Evolutionary conservation across 1,284 basidiomycete genomes (phyloP).

Genomic region (Moesziomyces antarcticus): DNA sequence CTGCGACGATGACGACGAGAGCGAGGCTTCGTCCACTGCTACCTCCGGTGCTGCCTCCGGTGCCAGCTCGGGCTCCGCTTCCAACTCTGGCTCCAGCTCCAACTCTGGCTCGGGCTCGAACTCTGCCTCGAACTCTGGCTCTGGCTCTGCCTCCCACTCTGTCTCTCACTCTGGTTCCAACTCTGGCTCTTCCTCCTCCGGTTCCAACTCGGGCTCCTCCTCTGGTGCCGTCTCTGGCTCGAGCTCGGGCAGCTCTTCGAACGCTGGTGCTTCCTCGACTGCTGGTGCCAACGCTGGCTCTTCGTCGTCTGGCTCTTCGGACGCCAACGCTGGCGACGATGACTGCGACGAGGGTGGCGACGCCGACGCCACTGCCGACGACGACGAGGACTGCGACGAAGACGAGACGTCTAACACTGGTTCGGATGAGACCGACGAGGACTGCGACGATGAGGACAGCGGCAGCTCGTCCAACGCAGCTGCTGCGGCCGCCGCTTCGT

Average conservation of each 20-base stretch:
- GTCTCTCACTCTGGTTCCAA: neutral
- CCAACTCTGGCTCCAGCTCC: constrained; percentile 12
- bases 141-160: constrained; percentile 6
- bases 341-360: constrained; percentile 26
- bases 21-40: constrained; percentile 10
- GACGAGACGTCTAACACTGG: constrained; percentile 3
- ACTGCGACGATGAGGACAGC: constrained; percentile 32
- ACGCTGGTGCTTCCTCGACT: constrained; percentile 10
- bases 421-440: constrained; percentile 9
- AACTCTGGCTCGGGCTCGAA: constrained; percentile 10
- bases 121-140: constrained; percentile 10
- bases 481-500: constrained; percentile 1
- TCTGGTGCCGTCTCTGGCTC: constrained; percentile 9
- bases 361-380: neutral
- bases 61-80: constrained; percentile 8
- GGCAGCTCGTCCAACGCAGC: constrained; percentile 15
- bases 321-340: constrained; percentile 14
- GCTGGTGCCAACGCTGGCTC: constrained; percentile 15
- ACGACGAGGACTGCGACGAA: constrained; percentile 31
- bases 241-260: constrained; percentile 4
- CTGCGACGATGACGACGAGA: constrained; percentile 16
- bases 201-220: constrained; percentile 13
- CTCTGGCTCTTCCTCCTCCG: constrained; percentile 4
- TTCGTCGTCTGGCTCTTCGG: constrained; percentile 24
- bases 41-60: constrained; percentile 11